phyloP scores from a whole-genome alignment of 495 filamentous ascomycete species.

The Penicillium cinerascens region DNA sequence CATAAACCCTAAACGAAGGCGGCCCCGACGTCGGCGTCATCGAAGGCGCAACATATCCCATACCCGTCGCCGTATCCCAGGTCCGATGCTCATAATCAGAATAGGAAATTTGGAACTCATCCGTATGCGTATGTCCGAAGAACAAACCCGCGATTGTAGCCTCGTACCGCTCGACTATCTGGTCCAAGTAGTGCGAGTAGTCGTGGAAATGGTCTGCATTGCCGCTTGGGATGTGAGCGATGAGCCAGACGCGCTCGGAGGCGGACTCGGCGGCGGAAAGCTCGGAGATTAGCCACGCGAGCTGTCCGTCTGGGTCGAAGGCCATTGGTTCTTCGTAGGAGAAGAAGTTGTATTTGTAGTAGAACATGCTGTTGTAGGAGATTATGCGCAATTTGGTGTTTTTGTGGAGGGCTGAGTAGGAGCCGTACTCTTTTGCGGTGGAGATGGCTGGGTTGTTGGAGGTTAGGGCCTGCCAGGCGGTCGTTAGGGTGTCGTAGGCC shows the following conservation, averaged over 20 bases:
- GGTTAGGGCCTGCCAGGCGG: constrained; percentile 46
- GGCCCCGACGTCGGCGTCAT: constrained; percentile 52
- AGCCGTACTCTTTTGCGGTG: constrained; percentile 40
- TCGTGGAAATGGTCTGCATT: constrained; percentile 47
- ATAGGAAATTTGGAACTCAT: constrained; percentile 55
- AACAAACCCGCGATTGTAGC: constrained; percentile 54
- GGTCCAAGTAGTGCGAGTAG: constrained; percentile 51
- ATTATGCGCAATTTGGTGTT: constrained; percentile 49
- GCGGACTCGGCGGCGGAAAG: constrained; percentile 49
- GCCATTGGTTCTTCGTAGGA: constrained; percentile 48
- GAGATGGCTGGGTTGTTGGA: constrained; percentile 34
- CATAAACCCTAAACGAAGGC: constrained; percentile 55
- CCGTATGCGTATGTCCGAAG: constrained; percentile 56
- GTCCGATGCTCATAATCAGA: constrained; percentile 36
- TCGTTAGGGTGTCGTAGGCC: constrained; percentile 48
- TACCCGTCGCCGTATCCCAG: constrained; percentile 38
- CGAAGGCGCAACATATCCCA: constrained; percentile 50
- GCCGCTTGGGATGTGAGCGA: constrained; percentile 52
- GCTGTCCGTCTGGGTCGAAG: constrained; percentile 43
- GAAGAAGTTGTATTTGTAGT: constrained; percentile 55
- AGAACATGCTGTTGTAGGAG: constrained; percentile 56
- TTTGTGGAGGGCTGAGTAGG: constrained; percentile 46
- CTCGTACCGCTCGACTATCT: constrained; percentile 51
- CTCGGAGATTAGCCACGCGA: constrained; percentile 49
- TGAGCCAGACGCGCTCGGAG: constrained; percentile 51